Conservation (phyloP, 495 filamentous ascomycete genomes). For the Annulohypoxylon bovei region DNA sequence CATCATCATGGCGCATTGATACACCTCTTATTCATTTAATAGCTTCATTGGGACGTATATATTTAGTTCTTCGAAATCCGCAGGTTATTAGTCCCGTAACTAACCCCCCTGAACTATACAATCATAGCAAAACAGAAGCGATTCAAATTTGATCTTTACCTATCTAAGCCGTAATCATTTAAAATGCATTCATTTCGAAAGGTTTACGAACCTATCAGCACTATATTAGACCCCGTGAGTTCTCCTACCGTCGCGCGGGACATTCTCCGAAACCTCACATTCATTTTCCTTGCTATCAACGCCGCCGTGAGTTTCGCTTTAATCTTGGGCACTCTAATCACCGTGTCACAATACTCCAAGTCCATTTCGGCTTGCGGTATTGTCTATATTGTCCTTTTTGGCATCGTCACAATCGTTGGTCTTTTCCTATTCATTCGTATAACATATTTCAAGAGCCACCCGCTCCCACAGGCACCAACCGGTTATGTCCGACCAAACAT, state of each 20-base stretch:
- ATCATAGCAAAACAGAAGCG: too few relatives aligned
- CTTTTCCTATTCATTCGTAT: background rate
- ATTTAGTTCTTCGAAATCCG: background rate
- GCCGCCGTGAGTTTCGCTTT: background rate
- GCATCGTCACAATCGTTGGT: background rate
- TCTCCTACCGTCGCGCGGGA: background rate
- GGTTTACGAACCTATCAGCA: background rate
- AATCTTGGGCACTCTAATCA: background rate
- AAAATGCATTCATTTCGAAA: background rate
- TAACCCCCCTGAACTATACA: background rate
- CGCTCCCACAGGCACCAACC: background rate
- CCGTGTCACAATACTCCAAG: background rate
- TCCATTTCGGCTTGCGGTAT: background rate
- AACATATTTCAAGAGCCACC: conserved; percentile 15
- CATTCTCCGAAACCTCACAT: background rate
- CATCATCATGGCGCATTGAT: too few relatives aligned
- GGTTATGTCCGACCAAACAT: background rate
- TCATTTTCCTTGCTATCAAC: background rate
- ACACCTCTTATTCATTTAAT: background rate
- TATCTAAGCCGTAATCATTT: background rate
- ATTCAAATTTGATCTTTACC: too few relatives aligned
- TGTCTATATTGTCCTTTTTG: background rate
- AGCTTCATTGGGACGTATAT: background rate
- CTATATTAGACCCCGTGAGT: background rate
- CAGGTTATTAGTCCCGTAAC: background rate